Evolutionary conservation across 2,329 filamentous ascomycete species (phyloP).

Genomic region (Ilyonectria mors-panacis): DNA sequence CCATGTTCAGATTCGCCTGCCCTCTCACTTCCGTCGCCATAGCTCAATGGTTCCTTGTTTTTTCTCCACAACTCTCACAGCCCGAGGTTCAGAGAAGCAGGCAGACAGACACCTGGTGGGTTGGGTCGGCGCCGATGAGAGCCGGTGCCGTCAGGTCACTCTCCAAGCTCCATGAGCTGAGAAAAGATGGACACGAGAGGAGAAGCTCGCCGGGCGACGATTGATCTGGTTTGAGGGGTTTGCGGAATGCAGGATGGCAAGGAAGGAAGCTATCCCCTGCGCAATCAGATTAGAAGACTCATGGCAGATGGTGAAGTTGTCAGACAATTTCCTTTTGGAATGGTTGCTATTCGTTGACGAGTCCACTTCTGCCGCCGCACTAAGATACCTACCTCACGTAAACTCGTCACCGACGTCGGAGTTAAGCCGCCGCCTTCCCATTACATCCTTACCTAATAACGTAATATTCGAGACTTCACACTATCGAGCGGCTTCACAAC

Average conservation of each 20-base stretch:
- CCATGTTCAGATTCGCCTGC: slow-evolving; percentile 10
- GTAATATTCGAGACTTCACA: background rate
- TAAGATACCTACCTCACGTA: background rate
- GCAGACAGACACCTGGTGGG: background rate
- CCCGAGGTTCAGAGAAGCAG: background rate
- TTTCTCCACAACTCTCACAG: slow-evolving; percentile 18
- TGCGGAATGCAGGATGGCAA: background rate
- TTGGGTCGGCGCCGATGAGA: slow-evolving; percentile 6
- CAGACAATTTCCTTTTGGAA: slow-evolving; percentile 10
- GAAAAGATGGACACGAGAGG: background rate
- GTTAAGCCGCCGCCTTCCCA: slow-evolving; percentile 12
- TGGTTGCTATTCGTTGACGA: slow-evolving; percentile 15
- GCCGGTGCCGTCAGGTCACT: slow-evolving; percentile 1
- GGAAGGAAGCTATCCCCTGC: background rate
- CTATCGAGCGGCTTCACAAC: background rate
- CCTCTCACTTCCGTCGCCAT: slow-evolving; percentile 45
- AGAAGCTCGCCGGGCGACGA: background rate
- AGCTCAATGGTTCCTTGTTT: slow-evolving; percentile 7
- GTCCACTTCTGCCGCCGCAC: slow-evolving; percentile 7
- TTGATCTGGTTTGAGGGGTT: background rate
- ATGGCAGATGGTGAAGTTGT: slow-evolving; percentile 4
- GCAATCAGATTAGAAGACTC: slow-evolving; percentile 1
- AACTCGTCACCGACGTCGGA: slow-evolving; percentile 29
- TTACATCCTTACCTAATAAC: background rate
- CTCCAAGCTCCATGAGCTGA: background rate